Evolutionary conservation across 2,329 filamentous ascomycete genomes (phyloP).

Genomic region (Xylariaceae sp.): DNA sequence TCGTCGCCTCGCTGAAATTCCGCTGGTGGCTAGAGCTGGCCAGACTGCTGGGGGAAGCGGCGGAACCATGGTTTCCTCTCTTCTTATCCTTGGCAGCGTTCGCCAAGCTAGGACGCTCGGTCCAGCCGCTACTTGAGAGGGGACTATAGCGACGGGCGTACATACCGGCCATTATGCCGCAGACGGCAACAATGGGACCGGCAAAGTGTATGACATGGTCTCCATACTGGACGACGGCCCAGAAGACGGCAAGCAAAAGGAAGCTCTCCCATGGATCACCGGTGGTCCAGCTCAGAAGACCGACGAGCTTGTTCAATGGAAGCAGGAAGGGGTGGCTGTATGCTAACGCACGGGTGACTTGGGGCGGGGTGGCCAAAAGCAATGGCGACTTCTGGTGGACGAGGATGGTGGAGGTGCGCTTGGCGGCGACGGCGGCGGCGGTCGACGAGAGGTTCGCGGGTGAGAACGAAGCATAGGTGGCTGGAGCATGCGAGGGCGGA

Average conservation of each 20-base stretch:
- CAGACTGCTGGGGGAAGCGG: slow-evolving; percentile 24
- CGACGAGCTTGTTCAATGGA: slow-evolving; percentile 78
- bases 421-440: slow-evolving; percentile 54
- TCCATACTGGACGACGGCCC: slow-evolving; percentile 80
- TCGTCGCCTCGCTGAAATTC: slow-evolving; percentile 52
- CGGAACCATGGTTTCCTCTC: slow-evolving; percentile 30
- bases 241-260: slow-evolving; percentile 76
- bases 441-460: slow-evolving; percentile 66
- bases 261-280: slow-evolving; percentile 97
- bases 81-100: slow-evolving; percentile 25
- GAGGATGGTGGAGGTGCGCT: slow-evolving; percentile 82
- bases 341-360: slow-evolving; percentile 87
- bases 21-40: slow-evolving; percentile 35
- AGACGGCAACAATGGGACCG: slow-evolving; percentile 76
- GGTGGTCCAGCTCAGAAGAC: slow-evolving; percentile 88
- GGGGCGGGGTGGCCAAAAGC: slow-evolving; percentile 85
- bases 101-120: slow-evolving; percentile 36
- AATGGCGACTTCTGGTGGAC: slow-evolving; percentile 96
- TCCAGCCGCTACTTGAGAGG: slow-evolving; percentile 76
- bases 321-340: slow-evolving; percentile 94
- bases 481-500: slow-evolving; percentile 41
- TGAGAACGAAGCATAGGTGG: slow-evolving; percentile 86
- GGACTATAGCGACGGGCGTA: slow-evolving; percentile 86
- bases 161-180: slow-evolving; percentile 81
- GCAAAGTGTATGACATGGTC: slow-evolving; percentile 74